phyloP scores from a whole-genome alignment of 768 basidiomycete species.

The Suillus subaureus region DNA sequence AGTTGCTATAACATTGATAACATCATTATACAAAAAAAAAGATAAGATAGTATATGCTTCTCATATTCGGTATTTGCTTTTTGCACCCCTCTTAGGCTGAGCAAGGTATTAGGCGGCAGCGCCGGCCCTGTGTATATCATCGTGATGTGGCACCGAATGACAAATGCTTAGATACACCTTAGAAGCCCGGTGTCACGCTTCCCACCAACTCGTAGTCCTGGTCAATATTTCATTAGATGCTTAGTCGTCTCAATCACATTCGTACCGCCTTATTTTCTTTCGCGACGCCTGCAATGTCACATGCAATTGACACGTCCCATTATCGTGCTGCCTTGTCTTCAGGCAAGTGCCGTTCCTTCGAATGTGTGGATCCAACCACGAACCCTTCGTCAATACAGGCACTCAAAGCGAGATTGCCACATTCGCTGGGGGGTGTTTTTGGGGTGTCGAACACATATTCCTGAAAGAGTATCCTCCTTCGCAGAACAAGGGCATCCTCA shows the following conservation, averaged over 20 bases:
- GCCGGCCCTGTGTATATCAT: too few relatives aligned
- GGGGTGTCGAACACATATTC: slow-evolving; percentile 88
- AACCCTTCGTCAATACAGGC: neutral
- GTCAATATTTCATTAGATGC: slow-evolving; percentile 20
- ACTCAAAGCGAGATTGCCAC: slow-evolving; percentile 44
- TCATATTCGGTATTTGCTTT: too few relatives aligned
- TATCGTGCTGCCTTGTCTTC: slow-evolving; percentile 45
- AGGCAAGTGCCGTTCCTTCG: slow-evolving; percentile 20
- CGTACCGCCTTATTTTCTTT: slow-evolving; percentile 26
- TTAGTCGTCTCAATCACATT: slow-evolving; percentile 26
- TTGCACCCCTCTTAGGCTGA: too few relatives aligned
- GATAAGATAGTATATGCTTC: too few relatives aligned
- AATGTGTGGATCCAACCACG: neutral
- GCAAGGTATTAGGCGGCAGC: too few relatives aligned
- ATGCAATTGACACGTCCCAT: slow-evolving; percentile 37
- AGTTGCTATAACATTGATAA: too few relatives aligned
- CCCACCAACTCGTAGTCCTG: neutral
- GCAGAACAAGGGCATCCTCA: slow-evolving; percentile 73
- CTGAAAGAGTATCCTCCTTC: slow-evolving; percentile 73
- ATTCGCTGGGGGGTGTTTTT: slow-evolving; percentile 70
- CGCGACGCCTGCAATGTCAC: slow-evolving; percentile 18
- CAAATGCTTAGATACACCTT: neutral
- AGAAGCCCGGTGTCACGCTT: neutral
- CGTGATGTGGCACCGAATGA: neutral
- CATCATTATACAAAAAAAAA: too few relatives aligned